A percentile compares a stretch with the other conserved stretches of the same genome.
phyloP scores from a whole-genome alignment of 1,139 yeast species.

The Kodamaea plutei region DNA sequence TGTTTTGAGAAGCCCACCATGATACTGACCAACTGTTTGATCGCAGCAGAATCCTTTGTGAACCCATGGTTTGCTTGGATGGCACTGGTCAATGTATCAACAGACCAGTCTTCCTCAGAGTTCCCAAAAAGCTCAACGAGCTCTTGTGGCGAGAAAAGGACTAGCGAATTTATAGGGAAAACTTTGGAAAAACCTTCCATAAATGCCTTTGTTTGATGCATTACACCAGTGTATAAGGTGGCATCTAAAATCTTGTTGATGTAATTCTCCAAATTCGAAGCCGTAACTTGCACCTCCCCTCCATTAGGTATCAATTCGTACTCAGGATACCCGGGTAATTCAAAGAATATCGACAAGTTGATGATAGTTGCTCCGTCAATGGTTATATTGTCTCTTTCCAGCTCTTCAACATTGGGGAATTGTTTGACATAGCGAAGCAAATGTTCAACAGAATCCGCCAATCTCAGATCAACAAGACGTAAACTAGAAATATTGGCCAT shows the following conservation, averaged over 20 bases:
- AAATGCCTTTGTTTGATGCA: constrained; percentile 63
- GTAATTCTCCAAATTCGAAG: constrained; percentile 55
- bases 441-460: constrained; percentile 59
- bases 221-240: constrained; percentile 62
- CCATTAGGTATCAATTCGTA: constrained; percentile 61
- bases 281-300: constrained; percentile 40
- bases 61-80: constrained; percentile 92
- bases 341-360: constrained; percentile 59
- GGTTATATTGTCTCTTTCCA: constrained; percentile 21
- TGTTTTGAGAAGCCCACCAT: constrained; percentile 48
- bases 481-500: constrained; percentile 41
- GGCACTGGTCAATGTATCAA: constrained; percentile 52
- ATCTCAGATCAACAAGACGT: constrained; percentile 51
- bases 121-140: constrained; percentile 60
- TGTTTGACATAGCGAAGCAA: constrained; percentile 42
- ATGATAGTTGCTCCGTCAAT: constrained; percentile 44
- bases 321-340: constrained; percentile 73
- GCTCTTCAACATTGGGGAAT: constrained; percentile 17
- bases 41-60: constrained; percentile 61
- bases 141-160: constrained; percentile 71
- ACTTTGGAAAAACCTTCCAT: constrained; percentile 79
- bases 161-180: constrained; percentile 72
- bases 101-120: constrained; percentile 85
- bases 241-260: constrained; percentile 56
- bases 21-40: constrained; percentile 56